Evolutionary conservation across 2,329 filamentous ascomycete genomes (phyloP).

Genomic region (Tolypocladium amazonense): DNA sequence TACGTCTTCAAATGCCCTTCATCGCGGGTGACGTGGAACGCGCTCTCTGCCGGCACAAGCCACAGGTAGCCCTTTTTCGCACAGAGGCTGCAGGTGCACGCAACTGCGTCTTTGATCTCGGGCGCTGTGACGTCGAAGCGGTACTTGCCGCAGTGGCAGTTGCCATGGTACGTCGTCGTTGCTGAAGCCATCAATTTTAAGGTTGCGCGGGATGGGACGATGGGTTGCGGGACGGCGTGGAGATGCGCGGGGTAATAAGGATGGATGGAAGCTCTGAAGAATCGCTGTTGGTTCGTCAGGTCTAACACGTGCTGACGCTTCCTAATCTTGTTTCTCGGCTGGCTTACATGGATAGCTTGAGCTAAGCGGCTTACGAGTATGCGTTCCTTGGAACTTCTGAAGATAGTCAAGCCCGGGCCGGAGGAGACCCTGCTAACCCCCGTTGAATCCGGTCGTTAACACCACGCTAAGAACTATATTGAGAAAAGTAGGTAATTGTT

Average conservation of each 20-base stretch:
- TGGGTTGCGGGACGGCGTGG: background rate
- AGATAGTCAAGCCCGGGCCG: background rate
- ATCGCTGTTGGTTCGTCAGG: background rate
- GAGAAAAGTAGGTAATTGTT: background rate
- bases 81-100: slow-evolving; percentile 16
- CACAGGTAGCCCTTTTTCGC: slow-evolving; percentile 17
- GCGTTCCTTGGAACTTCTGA: background rate
- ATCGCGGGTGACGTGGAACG: slow-evolving; percentile 5
- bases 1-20: slow-evolving; percentile 1
- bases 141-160: slow-evolving; percentile 19
- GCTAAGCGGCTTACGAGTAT: background rate
- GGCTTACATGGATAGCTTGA: too few species aligned
- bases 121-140: slow-evolving; percentile 11
- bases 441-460: background rate
- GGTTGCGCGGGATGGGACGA: background rate
- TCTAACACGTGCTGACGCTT: background rate
- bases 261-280: background rate
- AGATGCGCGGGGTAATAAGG: background rate
- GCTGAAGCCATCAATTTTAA: background rate
- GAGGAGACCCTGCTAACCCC: background rate
- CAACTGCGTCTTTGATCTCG: slow-evolving; percentile 1
- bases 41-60: slow-evolving; percentile 5
- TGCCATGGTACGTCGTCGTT: slow-evolving; percentile 7
- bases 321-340: background rate
- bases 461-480: background rate